Conservation (phyloP, 2,329 filamentous ascomycete genomes). For the Didymellaceae sp. region DNA sequence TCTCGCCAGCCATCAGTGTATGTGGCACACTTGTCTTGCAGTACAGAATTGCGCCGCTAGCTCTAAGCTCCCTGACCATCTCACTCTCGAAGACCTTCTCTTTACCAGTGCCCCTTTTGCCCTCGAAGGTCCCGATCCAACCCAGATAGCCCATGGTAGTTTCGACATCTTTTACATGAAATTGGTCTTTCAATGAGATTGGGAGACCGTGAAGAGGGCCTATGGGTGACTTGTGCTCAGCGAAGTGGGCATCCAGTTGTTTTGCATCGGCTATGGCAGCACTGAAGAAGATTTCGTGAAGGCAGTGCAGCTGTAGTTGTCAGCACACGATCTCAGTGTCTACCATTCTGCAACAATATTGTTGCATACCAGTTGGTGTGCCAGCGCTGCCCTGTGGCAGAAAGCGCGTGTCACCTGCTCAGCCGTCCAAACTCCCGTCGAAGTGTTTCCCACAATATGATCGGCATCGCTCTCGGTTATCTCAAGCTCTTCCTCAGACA, state of each 20-base stretch:
- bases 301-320: slow-evolving; percentile 38
- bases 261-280: slow-evolving; percentile 53
- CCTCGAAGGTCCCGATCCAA: slow-evolving; percentile 69
- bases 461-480: slow-evolving; percentile 68
- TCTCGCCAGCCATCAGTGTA: slow-evolving; percentile 66
- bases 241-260: slow-evolving; percentile 50
- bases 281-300: slow-evolving; percentile 59
- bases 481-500: slow-evolving; percentile 60
- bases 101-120: slow-evolving; percentile 58
- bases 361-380: slow-evolving; percentile 54
- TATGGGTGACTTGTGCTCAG: slow-evolving; percentile 42
- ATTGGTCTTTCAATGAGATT: slow-evolving; percentile 58
- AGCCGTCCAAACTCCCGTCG: slow-evolving; percentile 62
- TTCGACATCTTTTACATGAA: slow-evolving; percentile 56
- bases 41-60: slow-evolving; percentile 62
- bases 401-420: slow-evolving; percentile 63
- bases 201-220: slow-evolving; percentile 57
- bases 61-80: slow-evolving; percentile 62
- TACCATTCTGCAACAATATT: background rate
- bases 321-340: background rate
- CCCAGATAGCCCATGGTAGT: slow-evolving; percentile 67
- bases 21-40: slow-evolving; percentile 66
- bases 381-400: slow-evolving; percentile 62
- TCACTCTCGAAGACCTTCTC: slow-evolving; percentile 64
- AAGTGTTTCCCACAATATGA: slow-evolving; percentile 62